Percentiles rank a stretch among this genome's conserved stretches.
phyloP scores from a whole-genome alignment of 768 basidiomycete species.

The Crucibulum laeve region DNA sequence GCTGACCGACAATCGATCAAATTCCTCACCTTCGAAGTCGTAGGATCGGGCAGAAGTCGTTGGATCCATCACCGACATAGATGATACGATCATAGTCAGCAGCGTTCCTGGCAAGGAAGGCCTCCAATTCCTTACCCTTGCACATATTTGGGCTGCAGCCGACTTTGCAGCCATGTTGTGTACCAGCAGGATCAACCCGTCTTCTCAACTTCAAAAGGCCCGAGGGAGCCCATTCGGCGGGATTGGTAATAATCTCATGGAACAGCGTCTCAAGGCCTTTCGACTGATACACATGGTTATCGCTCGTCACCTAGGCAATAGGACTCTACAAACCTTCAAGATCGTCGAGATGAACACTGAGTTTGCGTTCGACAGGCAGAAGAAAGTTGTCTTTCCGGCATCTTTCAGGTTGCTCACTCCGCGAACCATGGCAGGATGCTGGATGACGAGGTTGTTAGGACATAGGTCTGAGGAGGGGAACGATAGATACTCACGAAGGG shows the following conservation, averaged over 20 bases:
- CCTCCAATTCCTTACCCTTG: constrained; percentile 94
- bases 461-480: neutral
- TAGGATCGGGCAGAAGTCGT: constrained; percentile 93
- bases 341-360: constrained; percentile 88
- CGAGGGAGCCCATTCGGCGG: constrained; percentile 72
- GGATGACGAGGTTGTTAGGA: constrained; percentile 1
- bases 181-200: constrained; percentile 68
- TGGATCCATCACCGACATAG: constrained; percentile 92
- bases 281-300: too few species aligned
- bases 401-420: constrained; percentile 77
- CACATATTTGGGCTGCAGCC: constrained; percentile 98
- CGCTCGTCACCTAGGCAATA: too few species aligned
- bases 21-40: constrained; percentile 59
- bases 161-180: constrained; percentile 78
- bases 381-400: constrained; percentile 65
- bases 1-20: neutral
- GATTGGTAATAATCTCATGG: constrained; percentile 87
- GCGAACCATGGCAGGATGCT: constrained; percentile 98
- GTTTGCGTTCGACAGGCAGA: constrained; percentile 95
- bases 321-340: too few species aligned
- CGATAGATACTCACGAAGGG: constrained; percentile 67
- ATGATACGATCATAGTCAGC: constrained; percentile 70
- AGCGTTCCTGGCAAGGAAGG: constrained; percentile 62
- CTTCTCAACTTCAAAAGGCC: constrained; percentile 75
- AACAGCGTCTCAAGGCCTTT: constrained; percentile 73